A percentile compares a stretch with the other conserved stretches of the same genome.
Evolutionary conservation across 2,329 filamentous ascomycete species (phyloP).

Genomic region (Coniella lustricola): DNA sequence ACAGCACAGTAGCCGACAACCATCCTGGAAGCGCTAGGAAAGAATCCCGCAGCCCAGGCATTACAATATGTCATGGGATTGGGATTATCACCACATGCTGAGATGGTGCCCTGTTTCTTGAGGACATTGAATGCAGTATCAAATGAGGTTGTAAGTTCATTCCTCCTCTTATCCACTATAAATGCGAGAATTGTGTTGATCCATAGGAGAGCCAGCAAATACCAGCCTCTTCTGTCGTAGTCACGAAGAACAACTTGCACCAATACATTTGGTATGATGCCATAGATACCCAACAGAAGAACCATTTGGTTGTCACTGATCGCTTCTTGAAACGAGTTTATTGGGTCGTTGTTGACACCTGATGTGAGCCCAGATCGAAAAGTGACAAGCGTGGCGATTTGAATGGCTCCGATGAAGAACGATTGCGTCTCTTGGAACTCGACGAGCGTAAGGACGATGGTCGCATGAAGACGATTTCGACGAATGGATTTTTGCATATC

Average conservation of each 20-base stretch:
- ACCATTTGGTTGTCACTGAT: constrained; percentile 6
- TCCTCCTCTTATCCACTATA: not conserved
- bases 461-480: not conserved
- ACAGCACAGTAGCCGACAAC: not conserved
- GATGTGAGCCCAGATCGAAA: not conserved
- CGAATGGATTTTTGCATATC: not conserved
- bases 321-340: constrained; percentile 2
- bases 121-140: not conserved
- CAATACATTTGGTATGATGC: not conserved
- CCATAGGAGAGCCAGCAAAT: constrained; percentile 7
- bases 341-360: not conserved
- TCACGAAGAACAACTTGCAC: constrained; percentile 1
- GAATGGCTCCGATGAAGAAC: constrained; percentile 1
- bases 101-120: not conserved
- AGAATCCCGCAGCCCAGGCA: no score
- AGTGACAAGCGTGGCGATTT: constrained; percentile 3
- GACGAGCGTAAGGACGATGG: not conserved
- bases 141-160: not conserved
- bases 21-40: no score
- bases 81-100: not conserved
- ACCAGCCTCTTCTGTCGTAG: constrained; percentile 1
- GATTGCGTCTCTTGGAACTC: constrained; percentile 8
- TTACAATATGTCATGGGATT: constrained; percentile 10
- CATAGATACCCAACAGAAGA: constrained; percentile 1
- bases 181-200: not conserved